Conservation (phyloP, 257 asterid genomes). For the Nicotiana tomentosiformis region DNA sequence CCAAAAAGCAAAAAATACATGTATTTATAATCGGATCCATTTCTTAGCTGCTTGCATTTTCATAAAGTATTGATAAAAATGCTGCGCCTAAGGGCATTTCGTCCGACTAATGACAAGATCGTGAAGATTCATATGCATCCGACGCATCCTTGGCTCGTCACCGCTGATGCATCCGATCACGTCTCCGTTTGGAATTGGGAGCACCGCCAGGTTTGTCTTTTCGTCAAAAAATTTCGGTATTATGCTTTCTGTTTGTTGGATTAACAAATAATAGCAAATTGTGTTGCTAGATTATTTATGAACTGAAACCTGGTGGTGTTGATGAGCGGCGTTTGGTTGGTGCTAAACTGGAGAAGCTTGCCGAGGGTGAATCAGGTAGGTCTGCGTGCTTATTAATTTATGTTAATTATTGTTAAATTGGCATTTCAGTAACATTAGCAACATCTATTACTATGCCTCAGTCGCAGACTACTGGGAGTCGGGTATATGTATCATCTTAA, state of each 20-base stretch:
- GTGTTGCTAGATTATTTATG: conserved; percentile 70
- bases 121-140: conserved; percentile 97
- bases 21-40: conserved; percentile 16
- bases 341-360: conserved; percentile 92
- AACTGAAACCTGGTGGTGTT: conserved; percentile 97
- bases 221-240: background rate
- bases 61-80: conserved; percentile 21
- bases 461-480: background rate
- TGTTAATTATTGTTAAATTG: background rate
- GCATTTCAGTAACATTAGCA: background rate
- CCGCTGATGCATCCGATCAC: conserved; percentile 97
- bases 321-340: conserved; percentile 99
- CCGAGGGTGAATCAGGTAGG: conserved; percentile 91
- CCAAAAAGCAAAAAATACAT: no score
- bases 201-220: conserved; percentile 74
- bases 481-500: background rate
- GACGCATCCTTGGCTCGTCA: conserved; percentile 98
- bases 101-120: conserved; percentile 93
- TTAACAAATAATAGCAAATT: background rate
- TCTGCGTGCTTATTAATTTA: background rate
- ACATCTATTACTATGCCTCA: background rate
- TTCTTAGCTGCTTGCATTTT: background rate
- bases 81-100: conserved; percentile 84
- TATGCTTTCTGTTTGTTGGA: background rate
- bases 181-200: conserved; percentile 99